Conservation (phyloP, 176 grass and related monocot species). For the Sorghum bicolor region DNA sequence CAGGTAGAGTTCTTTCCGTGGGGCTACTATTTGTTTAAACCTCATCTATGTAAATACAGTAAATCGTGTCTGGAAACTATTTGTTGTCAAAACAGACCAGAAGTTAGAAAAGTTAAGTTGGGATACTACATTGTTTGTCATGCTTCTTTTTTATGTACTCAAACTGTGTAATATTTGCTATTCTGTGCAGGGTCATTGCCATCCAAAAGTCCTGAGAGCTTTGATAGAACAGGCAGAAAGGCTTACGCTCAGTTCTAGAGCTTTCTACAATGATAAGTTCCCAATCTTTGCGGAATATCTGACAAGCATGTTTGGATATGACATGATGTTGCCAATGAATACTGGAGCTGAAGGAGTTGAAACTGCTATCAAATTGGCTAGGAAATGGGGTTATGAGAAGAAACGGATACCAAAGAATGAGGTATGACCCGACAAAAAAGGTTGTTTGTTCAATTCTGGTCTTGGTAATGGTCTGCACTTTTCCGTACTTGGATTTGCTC, state of each 20-base stretch:
- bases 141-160: not conserved
- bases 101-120: not conserved
- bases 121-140: not conserved
- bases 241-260: constrained; percentile 94
- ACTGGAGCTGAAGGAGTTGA: constrained; percentile 98
- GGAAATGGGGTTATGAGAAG: constrained; percentile 99
- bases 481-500: not conserved
- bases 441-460: not conserved
- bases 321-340: constrained; percentile 99
- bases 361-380: constrained; percentile 88
- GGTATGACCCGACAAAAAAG: constrained; percentile 29
- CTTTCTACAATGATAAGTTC: constrained; percentile 93
- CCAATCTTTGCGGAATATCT: constrained; percentile 77
- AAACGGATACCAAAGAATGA: constrained; percentile 81
- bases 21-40: not conserved
- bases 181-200: constrained; percentile 74
- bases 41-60: not conserved
- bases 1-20: constrained; percentile 43
- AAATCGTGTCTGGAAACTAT: not conserved
- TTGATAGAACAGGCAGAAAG: constrained; percentile 80
- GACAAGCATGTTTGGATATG: constrained; percentile 84
- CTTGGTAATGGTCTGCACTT: not conserved
- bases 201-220: constrained; percentile 82
- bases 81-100: not conserved
- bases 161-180: not conserved